Conservation (phyloP, 228 moss, liverwort and hornwort genomes). For the Sphagnum magellanicum region DNA sequence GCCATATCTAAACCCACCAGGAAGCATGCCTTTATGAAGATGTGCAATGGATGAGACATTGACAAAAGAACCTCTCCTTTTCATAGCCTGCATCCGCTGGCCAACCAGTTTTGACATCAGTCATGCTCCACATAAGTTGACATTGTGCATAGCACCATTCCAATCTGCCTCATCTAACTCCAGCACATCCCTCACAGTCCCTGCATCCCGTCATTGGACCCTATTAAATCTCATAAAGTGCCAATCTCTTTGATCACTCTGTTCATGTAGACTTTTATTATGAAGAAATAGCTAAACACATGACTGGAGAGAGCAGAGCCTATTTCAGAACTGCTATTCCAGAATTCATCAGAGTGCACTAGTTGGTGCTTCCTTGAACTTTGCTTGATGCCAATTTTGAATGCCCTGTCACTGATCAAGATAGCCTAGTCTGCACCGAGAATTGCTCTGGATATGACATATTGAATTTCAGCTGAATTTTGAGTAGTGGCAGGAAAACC, state of each 20-base stretch:
- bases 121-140: conserved; percentile 69
- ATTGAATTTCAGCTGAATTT: too few species aligned
- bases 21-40: conserved; percentile 45
- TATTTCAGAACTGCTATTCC: too few species aligned
- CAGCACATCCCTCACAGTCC: conserved; percentile 31
- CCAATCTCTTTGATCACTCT: neutral
- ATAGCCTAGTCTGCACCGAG: too few species aligned
- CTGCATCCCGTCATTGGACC: conserved; percentile 15
- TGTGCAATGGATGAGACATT: conserved; percentile 61
- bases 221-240: neutral
- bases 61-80: conserved; percentile 64
- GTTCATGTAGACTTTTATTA: too few species aligned
- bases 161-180: conserved; percentile 58
- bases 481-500: too few species aligned
- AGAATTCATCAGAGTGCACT: too few species aligned
- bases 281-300: too few species aligned
- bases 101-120: conserved; percentile 71
- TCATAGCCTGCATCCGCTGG: conserved; percentile 40
- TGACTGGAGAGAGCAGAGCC: too few species aligned
- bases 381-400: too few species aligned
- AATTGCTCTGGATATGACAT: too few species aligned
- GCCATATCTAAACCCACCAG: conserved; percentile 43
- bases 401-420: too few species aligned
- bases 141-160: conserved; percentile 38
- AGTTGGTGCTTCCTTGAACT: too few species aligned